Evolutionary conservation across 2,329 filamentous ascomycete species (phyloP).

Genomic region (Aspergillus candidus): DNA sequence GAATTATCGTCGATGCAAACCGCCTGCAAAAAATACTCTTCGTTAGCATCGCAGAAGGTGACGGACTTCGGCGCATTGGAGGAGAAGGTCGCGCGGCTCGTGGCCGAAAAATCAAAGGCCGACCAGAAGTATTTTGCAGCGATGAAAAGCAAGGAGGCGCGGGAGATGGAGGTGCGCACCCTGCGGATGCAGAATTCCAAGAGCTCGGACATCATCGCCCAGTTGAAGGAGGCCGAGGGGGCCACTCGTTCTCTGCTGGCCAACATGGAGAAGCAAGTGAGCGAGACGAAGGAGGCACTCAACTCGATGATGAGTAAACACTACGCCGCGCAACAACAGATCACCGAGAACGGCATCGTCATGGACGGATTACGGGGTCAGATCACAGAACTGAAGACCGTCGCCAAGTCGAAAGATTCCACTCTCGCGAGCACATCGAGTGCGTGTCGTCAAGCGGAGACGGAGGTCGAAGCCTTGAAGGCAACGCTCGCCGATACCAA

Average conservation of each 20-base stretch:
- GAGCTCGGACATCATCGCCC: slow-evolving; percentile 86
- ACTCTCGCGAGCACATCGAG: slow-evolving; percentile 59
- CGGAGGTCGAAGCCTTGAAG: slow-evolving; percentile 73
- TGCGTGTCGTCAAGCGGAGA: slow-evolving; percentile 55
- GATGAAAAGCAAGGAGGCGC: slow-evolving; percentile 85
- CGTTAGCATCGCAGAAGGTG: slow-evolving; percentile 78
- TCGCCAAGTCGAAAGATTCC: slow-evolving; percentile 71
- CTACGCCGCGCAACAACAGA: slow-evolving; percentile 66
- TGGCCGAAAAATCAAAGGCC: slow-evolving; percentile 88
- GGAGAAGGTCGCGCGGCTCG: slow-evolving; percentile 66
- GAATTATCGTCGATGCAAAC: slow-evolving; percentile 85
- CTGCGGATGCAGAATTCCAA: slow-evolving; percentile 79
- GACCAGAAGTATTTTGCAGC: slow-evolving; percentile 97
- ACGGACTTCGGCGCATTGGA: slow-evolving; percentile 69
- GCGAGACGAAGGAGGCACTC: slow-evolving; percentile 74
- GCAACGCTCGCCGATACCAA: slow-evolving; percentile 69
- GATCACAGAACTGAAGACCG: slow-evolving; percentile 65
- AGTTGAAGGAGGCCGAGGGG: slow-evolving; percentile 84
- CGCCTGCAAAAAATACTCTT: slow-evolving; percentile 84
- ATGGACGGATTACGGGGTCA: slow-evolving; percentile 70
- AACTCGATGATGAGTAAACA: slow-evolving; percentile 64
- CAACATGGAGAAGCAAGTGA: slow-evolving; percentile 86
- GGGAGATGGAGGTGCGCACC: slow-evolving; percentile 71
- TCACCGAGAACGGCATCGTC: slow-evolving; percentile 62
- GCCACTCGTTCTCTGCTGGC: slow-evolving; percentile 68